Percentiles rank a stretch among this genome's conserved stretches.
Conservation (phyloP, 306 rosid species). For the Medicago lupulina region DNA sequence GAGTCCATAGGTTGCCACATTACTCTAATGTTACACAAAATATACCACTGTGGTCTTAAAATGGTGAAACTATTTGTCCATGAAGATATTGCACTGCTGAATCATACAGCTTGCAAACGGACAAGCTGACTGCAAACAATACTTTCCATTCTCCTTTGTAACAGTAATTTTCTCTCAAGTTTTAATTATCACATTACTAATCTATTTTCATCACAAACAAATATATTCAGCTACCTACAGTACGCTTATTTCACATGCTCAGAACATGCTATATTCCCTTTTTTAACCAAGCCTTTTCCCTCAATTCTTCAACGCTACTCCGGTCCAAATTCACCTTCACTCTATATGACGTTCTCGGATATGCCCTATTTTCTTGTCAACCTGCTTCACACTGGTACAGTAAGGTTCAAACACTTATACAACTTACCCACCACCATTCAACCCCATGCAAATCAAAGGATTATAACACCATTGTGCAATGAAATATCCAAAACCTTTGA, state of each 20-base stretch:
- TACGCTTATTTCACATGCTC: background rate
- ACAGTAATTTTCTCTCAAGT: background rate
- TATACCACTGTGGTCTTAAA: background rate
- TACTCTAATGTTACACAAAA: background rate
- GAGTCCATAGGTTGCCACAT: background rate
- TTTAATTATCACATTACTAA: background rate
- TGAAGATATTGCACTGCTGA: background rate
- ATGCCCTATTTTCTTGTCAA: background rate
- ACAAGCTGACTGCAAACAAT: background rate
- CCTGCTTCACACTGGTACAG: background rate
- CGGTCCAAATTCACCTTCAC: background rate
- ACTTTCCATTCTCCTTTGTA: background rate
- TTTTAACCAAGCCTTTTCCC: background rate
- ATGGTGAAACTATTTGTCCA: background rate
- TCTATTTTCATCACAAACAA: background rate
- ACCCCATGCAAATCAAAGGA: background rate
- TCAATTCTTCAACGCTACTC: background rate
- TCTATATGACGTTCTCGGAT: background rate
- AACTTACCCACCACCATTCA: background rate
- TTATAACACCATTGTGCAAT: background rate
- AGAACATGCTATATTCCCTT: background rate
- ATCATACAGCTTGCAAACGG: background rate
- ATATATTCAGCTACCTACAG: background rate
- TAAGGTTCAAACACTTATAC: background rate
- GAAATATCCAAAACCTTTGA: background rate